These are phyloP conservation scores for Solanum chiquidenum DNA, from an alignment of 257 asterid genomes.

Conservation along the genomic window DNA sequence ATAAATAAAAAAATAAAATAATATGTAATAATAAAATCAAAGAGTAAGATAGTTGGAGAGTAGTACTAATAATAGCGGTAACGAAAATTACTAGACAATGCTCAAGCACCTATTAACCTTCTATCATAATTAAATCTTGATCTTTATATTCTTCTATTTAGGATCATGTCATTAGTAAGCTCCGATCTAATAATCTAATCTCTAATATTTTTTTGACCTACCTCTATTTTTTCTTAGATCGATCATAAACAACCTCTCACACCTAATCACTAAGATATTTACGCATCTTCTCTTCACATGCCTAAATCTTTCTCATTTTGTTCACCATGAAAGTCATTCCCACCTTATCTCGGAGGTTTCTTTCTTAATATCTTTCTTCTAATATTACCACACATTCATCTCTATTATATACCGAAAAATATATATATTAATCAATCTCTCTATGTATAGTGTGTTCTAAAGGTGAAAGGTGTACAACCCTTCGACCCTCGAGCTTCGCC, in stretches of 20 bases:
- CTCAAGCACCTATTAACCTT: neutral
- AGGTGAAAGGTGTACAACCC: too few species aligned
- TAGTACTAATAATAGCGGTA: neutral
- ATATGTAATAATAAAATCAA: neutral
- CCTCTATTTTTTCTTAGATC: neutral
- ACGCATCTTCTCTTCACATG: neutral
- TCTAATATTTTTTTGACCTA: neutral
- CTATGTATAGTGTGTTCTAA: too few species aligned
- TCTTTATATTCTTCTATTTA: fast-evolving
- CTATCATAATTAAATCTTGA: neutral
- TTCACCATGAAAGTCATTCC: too few species aligned
- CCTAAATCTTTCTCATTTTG: neutral
- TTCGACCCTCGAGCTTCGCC: too few species aligned
- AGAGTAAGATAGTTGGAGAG: neutral
- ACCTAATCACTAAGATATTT: neutral
- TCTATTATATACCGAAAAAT: too few species aligned
- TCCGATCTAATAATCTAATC: neutral
- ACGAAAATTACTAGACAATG: neutral
- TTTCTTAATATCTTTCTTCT: too few species aligned
- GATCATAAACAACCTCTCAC: neutral
- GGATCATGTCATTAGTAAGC: neutral
- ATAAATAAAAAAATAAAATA: neutral
- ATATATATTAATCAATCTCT: too few species aligned
- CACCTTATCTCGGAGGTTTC: too few species aligned
- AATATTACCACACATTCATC: too few species aligned